A percentile compares a stretch with the other conserved stretches of the same genome.
phyloP scores from a whole-genome alignment of 2,329 filamentous ascomycete genomes.

The Tolypocladium album region DNA sequence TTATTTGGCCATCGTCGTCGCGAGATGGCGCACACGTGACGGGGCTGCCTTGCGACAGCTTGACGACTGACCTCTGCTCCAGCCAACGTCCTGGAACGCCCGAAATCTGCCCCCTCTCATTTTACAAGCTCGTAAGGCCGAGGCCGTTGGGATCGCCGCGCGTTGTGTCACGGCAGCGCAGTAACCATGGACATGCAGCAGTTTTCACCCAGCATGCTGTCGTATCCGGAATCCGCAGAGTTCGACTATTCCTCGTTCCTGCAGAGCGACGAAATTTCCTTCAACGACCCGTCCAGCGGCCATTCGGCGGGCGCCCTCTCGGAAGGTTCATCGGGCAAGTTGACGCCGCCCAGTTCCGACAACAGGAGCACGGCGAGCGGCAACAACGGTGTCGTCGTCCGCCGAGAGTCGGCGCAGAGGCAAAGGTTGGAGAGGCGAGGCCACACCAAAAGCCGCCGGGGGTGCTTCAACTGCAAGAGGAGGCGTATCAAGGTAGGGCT shows the following conservation, averaged over 20 bases:
- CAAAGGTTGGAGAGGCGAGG: conserved; percentile 44
- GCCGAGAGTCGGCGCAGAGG: conserved; percentile 14
- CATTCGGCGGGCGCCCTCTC: conserved; percentile 3
- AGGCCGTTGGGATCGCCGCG: neutral
- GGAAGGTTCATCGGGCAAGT: conserved; percentile 19
- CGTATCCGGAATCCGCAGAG: conserved; percentile 17
- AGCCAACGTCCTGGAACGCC: neutral
- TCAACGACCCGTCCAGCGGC: conserved; percentile 8
- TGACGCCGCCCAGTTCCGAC: conserved; percentile 18
- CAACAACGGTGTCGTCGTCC: conserved; percentile 6
- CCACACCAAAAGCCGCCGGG: conserved; percentile 54
- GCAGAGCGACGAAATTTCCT: conserved; percentile 14
- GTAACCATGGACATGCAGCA: conserved; percentile 17
- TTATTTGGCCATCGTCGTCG: neutral
- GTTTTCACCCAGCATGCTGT: conserved; percentile 16
- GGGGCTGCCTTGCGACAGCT: neutral
- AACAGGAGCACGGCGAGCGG: conserved; percentile 11
- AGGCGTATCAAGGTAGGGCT: conserved; percentile 48
- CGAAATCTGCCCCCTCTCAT: neutral
- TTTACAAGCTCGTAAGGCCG: neutral
- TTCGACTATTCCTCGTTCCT: conserved; percentile 30
- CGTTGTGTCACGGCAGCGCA: neutral
- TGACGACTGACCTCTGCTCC: neutral
- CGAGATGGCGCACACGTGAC: neutral
- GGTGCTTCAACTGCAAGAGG: conserved; percentile 58